Conservation (phyloP, 345 rosid genomes). For the Stellera chamaejasme region DNA sequence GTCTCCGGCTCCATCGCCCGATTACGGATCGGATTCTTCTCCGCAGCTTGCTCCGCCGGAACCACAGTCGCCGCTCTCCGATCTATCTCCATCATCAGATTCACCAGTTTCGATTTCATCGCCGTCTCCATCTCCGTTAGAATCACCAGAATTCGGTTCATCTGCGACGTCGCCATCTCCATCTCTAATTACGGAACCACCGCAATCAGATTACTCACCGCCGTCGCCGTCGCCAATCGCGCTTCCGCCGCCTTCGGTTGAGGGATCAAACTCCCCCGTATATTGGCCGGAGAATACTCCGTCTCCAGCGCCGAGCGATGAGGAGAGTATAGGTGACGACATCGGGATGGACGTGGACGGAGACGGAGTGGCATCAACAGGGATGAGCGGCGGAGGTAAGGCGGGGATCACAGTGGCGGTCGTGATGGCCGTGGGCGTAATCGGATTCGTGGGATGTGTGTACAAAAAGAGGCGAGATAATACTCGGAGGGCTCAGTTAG, state of each 20-base stretch:
- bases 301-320: conserved; percentile 17
- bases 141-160: not conserved
- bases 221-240: too few relatives aligned
- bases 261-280: too few relatives aligned
- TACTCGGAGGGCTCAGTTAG: conserved; percentile 39
- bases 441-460: conserved; percentile 40
- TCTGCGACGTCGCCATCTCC: too few relatives aligned
- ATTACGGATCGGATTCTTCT: conserved; percentile 9
- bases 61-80: conserved; percentile 2
- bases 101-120: conserved; percentile 18
- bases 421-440: conserved; percentile 36
- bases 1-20: conserved; percentile 13
- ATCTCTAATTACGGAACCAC: too few relatives aligned
- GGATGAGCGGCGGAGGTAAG: conserved; percentile 48
- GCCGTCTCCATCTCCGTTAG: conserved; percentile 10
- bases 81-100: conserved; percentile 6
- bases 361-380: conserved; percentile 8
- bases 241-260: too few relatives aligned
- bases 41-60: conserved; percentile 2
- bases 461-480: conserved; percentile 70
- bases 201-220: too few relatives aligned
- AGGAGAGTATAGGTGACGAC: conserved; percentile 11
- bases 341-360: conserved; percentile 11
- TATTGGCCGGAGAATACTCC: conserved; percentile 10
- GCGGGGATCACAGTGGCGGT: conserved; percentile 51